Evolutionary conservation across 257 asterid species (phyloP), one percentile per base, ranked within the genome.

Genomic region (Nicotiana tomentosiformis): DNA sequence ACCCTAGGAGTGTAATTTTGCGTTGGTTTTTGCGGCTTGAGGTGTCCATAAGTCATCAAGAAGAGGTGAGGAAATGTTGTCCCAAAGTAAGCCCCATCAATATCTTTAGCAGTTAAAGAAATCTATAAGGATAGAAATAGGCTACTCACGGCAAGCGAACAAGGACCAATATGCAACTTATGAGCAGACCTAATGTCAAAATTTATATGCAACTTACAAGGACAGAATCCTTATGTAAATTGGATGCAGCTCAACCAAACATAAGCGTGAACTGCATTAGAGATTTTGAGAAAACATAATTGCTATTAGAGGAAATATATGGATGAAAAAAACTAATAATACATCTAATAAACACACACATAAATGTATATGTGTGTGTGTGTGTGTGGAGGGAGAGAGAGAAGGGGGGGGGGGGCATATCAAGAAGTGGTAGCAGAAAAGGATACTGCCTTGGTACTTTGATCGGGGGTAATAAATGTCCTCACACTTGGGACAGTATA

Each of bases 361-460:
- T 2, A 9, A 9, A 43, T 43, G 51, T 43, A 43, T 43, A 3
- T 43, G 12, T 43, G 15, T 4, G 16, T n/a, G 33, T 3, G 30
- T 33, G 77, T 33, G 29, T 18, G 55, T 15, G 53, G 0, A 16
- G 4, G 26, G 78, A 81, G 23, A 4, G 84, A 82, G 77, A 77
- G 9, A 9, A 32, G 18, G 66, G 10, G 66, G 23, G 55, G 14
- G 10, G 3, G 46, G 10, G 10, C 20, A 57, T 53, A 4, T 10
- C 51, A 62, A 81, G 77, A 83, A 56, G 57, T 65, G 51, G 56
- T 37, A 18, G 65, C 33, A 85, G 30, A 26, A 68, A 92, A 93
- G 99, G 99, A 95, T 95, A 94, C 99, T 94, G 96, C 99, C 98
- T 90, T 95, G 99, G 89, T 95, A 94, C 84, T 95, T 95, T 83